These are phyloP conservation scores for Nemophila menziesii DNA, from an alignment of 257 asterid species.

Conservation along the genomic window DNA sequence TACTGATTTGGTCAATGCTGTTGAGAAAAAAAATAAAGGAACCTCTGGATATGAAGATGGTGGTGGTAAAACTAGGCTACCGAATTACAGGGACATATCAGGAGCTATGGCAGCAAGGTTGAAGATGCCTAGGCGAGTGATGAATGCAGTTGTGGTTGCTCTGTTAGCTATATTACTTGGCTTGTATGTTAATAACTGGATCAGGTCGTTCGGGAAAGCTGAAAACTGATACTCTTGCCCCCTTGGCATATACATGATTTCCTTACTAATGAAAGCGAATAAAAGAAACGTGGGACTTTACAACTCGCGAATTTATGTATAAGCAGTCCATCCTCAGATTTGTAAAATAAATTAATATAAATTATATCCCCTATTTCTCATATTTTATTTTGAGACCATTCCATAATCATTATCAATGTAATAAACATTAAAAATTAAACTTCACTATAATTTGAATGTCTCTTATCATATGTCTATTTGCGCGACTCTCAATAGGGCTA, in stretches of 20 bases:
- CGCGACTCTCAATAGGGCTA: no score
- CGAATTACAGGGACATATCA: conserved; percentile 11
- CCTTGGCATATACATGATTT: conserved; percentile 2
- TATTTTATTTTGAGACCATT: no score
- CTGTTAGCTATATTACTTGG: conserved; percentile 37
- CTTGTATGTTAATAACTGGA: conserved; percentile 20
- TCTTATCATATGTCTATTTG: no score
- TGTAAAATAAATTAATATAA: no score
- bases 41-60: not conserved
- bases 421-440: no score
- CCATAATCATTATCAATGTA: no score
- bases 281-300: no score
- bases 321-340: no score
- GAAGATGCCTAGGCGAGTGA: conserved; percentile 34
- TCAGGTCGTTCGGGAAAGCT: conserved; percentile 16
- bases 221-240: conserved; percentile 11
- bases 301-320: no score
- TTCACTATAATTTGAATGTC: no score
- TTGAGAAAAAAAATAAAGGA: conserved; percentile 5
- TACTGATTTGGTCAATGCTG: not conserved
- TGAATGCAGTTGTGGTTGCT: conserved; percentile 19
- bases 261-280: conserved; percentile 13
- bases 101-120: conserved; percentile 21
- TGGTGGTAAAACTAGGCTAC: conserved; percentile 2
- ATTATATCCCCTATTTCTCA: no score